phyloP scores from a whole-genome alignment of 2,329 filamentous ascomycete species.

The Fusarium tupiense region DNA sequence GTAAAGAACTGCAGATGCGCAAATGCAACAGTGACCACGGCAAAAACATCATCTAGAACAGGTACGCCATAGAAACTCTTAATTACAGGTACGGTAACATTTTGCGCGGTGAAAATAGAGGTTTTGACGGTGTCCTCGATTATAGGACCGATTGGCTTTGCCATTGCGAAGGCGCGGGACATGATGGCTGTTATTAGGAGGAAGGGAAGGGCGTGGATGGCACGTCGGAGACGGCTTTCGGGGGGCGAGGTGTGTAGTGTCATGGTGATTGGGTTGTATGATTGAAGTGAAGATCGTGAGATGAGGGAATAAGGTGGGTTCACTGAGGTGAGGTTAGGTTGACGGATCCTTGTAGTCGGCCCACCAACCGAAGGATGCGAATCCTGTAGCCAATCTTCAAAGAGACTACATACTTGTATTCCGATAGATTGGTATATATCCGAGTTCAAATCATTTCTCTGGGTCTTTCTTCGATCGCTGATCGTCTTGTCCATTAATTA shows the following conservation, averaged over 20 bases:
- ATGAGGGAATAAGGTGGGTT: neutral
- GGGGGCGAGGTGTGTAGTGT: neutral
- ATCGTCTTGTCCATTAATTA: rapidly evolving
- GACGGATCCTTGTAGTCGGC: neutral
- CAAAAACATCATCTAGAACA: slow-evolving; percentile 34
- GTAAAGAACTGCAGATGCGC: slow-evolving; percentile 39
- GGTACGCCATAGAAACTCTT: slow-evolving; percentile 36
- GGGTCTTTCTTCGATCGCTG: rapidly evolving
- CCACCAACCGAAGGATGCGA: slow-evolving; percentile 4
- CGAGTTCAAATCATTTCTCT: rapidly evolving
- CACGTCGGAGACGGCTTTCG: slow-evolving; percentile 20
- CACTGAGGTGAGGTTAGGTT: neutral
- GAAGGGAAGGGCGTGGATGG: slow-evolving; percentile 34
- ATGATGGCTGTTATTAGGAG: slow-evolving; percentile 33
- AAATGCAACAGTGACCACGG: slow-evolving; percentile 34
- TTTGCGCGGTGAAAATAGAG: neutral
- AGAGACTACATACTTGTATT: neutral
- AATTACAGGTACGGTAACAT: slow-evolving; percentile 16
- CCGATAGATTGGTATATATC: neutral
- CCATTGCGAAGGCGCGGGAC: slow-evolving; percentile 33
- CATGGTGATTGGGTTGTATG: neutral
- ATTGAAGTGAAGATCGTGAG: neutral
- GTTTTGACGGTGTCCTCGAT: slow-evolving; percentile 14
- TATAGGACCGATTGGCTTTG: slow-evolving; percentile 19
- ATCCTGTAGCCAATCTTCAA: neutral